Conservation (phyloP, 257 asterid genomes). For the Lavandula angustifolia region DNA sequence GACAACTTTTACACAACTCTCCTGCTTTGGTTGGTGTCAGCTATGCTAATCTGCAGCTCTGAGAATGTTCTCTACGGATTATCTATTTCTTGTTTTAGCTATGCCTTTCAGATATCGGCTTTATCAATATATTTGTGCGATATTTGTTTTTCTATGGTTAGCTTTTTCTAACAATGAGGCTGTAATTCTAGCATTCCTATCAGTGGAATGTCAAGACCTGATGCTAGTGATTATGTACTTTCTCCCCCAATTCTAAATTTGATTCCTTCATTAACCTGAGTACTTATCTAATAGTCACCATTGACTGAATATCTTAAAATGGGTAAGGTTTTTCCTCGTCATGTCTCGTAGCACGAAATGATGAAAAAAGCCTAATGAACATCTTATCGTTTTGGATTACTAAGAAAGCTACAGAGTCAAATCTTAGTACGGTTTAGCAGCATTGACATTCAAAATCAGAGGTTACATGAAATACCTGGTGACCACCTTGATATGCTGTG, state of each 20-base stretch:
- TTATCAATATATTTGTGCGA: too few species aligned
- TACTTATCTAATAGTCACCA: not conserved
- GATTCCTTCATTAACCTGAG: not conserved
- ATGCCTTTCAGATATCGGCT: too few species aligned
- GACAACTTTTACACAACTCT: not conserved
- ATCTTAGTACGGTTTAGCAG: constrained; percentile 7
- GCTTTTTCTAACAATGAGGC: too few species aligned
- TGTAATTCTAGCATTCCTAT: too few species aligned
- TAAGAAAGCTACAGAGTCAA: not conserved
- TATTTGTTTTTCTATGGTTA: too few species aligned
- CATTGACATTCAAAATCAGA: not conserved
- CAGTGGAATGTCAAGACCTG: too few species aligned
- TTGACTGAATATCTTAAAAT: not conserved
- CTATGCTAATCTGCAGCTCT: too few species aligned
- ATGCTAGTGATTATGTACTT: too few species aligned
- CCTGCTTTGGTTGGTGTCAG: too few species aligned
- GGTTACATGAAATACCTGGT: constrained; percentile 1
- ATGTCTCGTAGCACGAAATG: not conserved
- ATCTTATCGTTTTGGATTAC: not conserved
- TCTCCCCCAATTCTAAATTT: too few species aligned
- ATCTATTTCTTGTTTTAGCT: too few species aligned
- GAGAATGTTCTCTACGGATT: too few species aligned
- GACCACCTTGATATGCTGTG: not conserved
- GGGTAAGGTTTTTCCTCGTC: not conserved
- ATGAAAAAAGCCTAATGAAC: constrained; percentile 5